A percentile compares a stretch with the other conserved stretches of the same genome.
These are phyloP conservation scores for Myxozyma udenii DNA, from an alignment of 805 yeast species.

Conservation along the genomic window DNA sequence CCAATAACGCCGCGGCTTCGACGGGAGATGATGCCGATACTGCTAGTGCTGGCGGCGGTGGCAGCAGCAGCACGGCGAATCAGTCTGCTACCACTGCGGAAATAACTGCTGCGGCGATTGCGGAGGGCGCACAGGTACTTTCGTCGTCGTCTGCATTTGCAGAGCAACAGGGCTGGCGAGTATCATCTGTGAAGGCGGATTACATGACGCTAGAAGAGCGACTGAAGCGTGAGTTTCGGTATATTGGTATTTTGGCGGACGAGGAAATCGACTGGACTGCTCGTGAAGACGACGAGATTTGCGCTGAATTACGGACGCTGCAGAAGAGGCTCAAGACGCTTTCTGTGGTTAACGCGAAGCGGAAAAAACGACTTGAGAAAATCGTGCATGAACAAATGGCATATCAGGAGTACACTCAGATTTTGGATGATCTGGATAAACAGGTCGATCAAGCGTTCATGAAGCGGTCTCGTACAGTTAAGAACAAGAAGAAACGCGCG, in stretches of 20 bases:
- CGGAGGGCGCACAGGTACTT: conserved; percentile 12
- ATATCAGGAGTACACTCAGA: conserved; percentile 88
- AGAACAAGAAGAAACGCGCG: conserved; percentile 52
- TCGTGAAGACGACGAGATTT: conserved; percentile 90
- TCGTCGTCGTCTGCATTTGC: conserved; percentile 31
- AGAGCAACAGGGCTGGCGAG: conserved; percentile 45
- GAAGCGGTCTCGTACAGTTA: conserved; percentile 74
- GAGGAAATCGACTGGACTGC: conserved; percentile 44
- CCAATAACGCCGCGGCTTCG: conserved; percentile 2
- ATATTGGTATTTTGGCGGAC: conserved; percentile 84
- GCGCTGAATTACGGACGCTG: conserved; percentile 71
- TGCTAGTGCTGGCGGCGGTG: not conserved
- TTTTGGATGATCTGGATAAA: conserved; percentile 88
- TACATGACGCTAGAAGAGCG: conserved; percentile 83
- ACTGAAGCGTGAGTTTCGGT: conserved; percentile 78
- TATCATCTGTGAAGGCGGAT: conserved; percentile 52
- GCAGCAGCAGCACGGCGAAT: not conserved
- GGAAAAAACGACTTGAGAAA: conserved; percentile 66
- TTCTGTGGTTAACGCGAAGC: conserved; percentile 58
- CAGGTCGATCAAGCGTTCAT: conserved; percentile 94
- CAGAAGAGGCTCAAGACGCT: conserved; percentile 66
- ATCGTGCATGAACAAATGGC: conserved; percentile 83
- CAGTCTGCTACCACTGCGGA: conserved; percentile 4
- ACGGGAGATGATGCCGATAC: not conserved
- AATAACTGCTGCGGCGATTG: conserved; percentile 3